A percentile compares a stretch with the other conserved stretches of the same genome.
Conservation (phyloP, 164 flowering plant species). For the Warburgia ugandensis region DNA sequence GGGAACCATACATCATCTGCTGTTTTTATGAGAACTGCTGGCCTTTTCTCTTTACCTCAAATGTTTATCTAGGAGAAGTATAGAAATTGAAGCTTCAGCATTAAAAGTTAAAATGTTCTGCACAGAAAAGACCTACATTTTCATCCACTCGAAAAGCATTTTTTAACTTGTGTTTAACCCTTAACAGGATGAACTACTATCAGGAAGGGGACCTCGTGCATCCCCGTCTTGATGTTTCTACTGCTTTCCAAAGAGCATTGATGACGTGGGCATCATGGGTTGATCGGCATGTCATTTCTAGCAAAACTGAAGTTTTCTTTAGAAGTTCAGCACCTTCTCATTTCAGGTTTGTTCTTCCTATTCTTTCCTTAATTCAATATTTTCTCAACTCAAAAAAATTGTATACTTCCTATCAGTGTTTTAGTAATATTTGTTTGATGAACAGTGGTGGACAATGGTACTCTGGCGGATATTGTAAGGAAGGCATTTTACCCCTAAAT, state of each 20-base stretch:
- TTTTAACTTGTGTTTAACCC: not conserved
- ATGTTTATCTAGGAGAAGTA: no score
- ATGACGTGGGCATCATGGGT: conserved; percentile 95
- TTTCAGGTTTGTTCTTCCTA: conserved; percentile 54
- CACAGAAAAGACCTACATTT: not conserved
- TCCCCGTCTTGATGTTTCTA: conserved; percentile 63
- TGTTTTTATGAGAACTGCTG: no score
- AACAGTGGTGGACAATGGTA: conserved; percentile 90
- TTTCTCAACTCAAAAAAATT: not conserved
- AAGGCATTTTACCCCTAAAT: conserved; percentile 56
- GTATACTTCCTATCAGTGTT: not conserved
- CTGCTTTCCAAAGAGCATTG: conserved; percentile 69
- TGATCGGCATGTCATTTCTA: conserved; percentile 48
- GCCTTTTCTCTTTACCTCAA: no score
- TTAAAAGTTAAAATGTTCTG: not conserved
- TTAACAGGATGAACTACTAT: conserved; percentile 68
- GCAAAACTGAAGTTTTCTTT: conserved; percentile 74
- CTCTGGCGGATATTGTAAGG: conserved; percentile 79
- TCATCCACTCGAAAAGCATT: not conserved
- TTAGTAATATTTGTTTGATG: conserved; percentile 5
- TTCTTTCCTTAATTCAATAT: not conserved
- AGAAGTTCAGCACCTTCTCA: conserved; percentile 82
- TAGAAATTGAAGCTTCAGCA: no score
- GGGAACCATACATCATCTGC: no score
- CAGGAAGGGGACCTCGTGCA: conserved; percentile 67